phyloP scores from a whole-genome alignment of 805 yeast species.

The Jamesozyma hellenica region DNA sequence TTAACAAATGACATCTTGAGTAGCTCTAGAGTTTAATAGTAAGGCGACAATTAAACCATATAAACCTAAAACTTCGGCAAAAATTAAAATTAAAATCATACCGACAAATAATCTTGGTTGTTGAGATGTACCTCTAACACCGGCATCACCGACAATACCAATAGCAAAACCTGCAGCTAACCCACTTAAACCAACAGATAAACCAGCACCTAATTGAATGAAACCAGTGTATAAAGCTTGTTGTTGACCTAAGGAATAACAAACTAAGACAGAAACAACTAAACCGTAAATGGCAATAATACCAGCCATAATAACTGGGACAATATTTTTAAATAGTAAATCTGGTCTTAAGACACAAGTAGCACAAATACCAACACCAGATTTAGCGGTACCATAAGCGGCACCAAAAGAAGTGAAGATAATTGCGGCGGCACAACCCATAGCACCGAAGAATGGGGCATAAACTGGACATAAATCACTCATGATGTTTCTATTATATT shows the following conservation, averaged over 20 bases:
- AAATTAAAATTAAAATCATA: constrained; percentile 95
- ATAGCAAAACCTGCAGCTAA: constrained; percentile 98
- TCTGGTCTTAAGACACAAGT: constrained; percentile 97
- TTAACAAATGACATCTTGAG: constrained; percentile 80
- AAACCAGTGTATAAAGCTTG: constrained; percentile 95
- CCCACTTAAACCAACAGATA: constrained; percentile 94
- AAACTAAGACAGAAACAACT: constrained; percentile 89
- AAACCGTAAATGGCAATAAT: constrained; percentile 96
- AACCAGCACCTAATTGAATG: constrained; percentile 96
- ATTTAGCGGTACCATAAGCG: constrained; percentile 97
- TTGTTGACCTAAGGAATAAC: constrained; percentile 77
- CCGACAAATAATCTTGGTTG: constrained; percentile 98
- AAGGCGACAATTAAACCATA: constrained; percentile 98
- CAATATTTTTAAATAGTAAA: constrained; percentile 81
- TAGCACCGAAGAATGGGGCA: constrained; percentile 95
- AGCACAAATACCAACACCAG: constrained; percentile 99
- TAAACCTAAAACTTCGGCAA: constrained; percentile 97
- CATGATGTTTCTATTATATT: constrained; percentile 8
- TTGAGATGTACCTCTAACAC: constrained; percentile 97
- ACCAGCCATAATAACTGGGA: constrained; percentile 99
- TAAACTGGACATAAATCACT: constrained; percentile 34
- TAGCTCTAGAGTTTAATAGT: constrained; percentile 94
- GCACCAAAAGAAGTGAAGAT: constrained; percentile 99
- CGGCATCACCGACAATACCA: constrained; percentile 99
- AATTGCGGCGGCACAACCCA: constrained; percentile 98